phyloP scores from a whole-genome alignment of 768 basidiomycete species.

The Kondoa subrosea region DNA sequence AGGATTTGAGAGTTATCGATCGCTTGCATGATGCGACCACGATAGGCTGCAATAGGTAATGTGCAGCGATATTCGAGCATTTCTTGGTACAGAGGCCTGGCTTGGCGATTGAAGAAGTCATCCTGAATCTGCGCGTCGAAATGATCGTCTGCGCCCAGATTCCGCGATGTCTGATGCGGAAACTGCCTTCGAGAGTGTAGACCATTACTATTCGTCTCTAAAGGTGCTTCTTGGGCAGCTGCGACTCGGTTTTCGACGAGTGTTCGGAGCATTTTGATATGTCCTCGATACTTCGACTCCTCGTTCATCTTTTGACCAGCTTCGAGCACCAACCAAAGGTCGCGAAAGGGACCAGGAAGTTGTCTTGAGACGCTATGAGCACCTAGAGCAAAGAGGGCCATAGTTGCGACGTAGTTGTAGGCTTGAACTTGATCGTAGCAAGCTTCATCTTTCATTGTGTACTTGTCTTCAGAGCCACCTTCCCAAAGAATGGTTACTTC shows the following conservation, averaged over 20 bases:
- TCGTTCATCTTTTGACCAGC: conserved; percentile 43
- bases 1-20: conserved; percentile 64
- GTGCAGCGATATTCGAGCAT: conserved; percentile 61
- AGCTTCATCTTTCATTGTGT: conserved; percentile 61
- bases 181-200: too few species aligned
- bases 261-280: conserved; percentile 52
- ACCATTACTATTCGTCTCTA: too few species aligned
- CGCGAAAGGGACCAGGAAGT: conserved; percentile 66
- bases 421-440: conserved; percentile 64
- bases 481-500: conserved; percentile 59
- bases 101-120: conserved; percentile 47
- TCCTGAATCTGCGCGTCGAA: conserved; percentile 36
- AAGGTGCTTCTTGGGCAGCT: neutral
- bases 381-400: conserved; percentile 61
- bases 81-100: conserved; percentile 54
- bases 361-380: conserved; percentile 36
- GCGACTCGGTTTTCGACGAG: conserved; percentile 38
- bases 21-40: conserved; percentile 50
- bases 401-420: conserved; percentile 70
- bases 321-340: conserved; percentile 85
- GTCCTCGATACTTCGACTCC: conserved; percentile 46
- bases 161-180: neutral
- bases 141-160: neutral
- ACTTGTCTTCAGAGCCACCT: conserved; percentile 38
- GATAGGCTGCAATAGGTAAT: conserved; percentile 72